These are phyloP conservation scores for Globisporangium cederbergense DNA, from an alignment of 352 stramenopile species.

Conservation along the genomic window DNA sequence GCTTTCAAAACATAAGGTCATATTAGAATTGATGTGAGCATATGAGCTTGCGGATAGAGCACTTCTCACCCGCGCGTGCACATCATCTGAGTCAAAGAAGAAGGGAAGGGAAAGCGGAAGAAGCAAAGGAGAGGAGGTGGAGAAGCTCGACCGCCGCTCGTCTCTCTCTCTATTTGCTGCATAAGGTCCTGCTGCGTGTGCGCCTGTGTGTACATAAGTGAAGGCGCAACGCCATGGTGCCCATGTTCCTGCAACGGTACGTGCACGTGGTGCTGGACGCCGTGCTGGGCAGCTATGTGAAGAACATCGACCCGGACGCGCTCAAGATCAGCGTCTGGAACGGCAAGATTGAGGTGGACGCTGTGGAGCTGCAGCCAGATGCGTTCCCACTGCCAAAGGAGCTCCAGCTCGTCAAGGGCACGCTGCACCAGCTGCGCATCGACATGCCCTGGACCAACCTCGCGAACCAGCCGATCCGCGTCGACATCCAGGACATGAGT, in stretches of 20 bases:
- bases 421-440: conserved; percentile 70
- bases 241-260: conserved; percentile 83
- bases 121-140: neutral
- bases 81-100: conserved; percentile 1
- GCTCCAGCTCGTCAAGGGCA: conserved; percentile 68
- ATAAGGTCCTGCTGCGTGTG: neutral
- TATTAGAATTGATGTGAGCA: neutral
- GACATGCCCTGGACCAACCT: conserved; percentile 78
- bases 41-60: neutral
- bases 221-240: conserved; percentile 5
- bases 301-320: conserved; percentile 84
- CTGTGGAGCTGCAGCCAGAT: conserved; percentile 74
- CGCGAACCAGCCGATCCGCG: conserved; percentile 62
- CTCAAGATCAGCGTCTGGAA: conserved; percentile 86
- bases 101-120: neutral
- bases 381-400: conserved; percentile 66
- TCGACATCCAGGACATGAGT: conserved; percentile 78
- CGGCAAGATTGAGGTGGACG: conserved; percentile 79
- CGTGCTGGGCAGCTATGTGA: conserved; percentile 80
- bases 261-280: conserved; percentile 81
- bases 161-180: neutral
- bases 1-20: neutral
- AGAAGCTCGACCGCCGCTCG: neutral
- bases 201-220: neutral
- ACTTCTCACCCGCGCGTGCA: neutral